Evolutionary conservation across 192 early-diverging fungal genomes (phyloP).

Genomic region (Coemansia sp.): DNA sequence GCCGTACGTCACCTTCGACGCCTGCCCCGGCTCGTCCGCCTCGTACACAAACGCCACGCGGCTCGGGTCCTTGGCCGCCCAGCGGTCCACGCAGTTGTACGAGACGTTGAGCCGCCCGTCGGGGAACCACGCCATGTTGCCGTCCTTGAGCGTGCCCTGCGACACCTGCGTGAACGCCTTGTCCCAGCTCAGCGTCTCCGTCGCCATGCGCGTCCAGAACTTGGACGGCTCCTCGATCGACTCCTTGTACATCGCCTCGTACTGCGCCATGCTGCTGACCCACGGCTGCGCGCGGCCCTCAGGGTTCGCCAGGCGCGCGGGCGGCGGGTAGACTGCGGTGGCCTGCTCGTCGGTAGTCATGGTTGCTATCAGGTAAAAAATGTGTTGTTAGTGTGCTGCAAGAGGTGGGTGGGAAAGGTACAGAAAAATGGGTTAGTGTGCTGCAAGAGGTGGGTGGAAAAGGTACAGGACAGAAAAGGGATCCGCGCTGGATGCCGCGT

Average conservation of each 20-base stretch:
- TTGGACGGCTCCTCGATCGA: constrained; percentile 74
- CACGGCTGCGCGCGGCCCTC: constrained; percentile 61
- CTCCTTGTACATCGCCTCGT: constrained; percentile 77
- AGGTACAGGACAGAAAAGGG: too few species aligned
- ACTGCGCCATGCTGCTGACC: constrained; percentile 72
- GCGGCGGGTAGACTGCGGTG: constrained; percentile 52
- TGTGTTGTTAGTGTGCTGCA: not conserved
- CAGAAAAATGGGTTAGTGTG: too few species aligned
- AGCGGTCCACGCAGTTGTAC: constrained; percentile 96
- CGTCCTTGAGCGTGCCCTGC: constrained; percentile 73
- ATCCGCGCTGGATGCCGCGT: not conserved
- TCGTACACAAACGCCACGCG: constrained; percentile 85
- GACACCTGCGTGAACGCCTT: constrained; percentile 72
- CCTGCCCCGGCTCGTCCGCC: constrained; percentile 82
- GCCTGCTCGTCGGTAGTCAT: constrained; percentile 41
- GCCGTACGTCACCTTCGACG: constrained; percentile 77
- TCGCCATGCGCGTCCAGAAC: constrained; percentile 86
- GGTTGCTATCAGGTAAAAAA: not conserved
- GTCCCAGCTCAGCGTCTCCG: constrained; percentile 77
- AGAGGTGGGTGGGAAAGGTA: not conserved
- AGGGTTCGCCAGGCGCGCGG: constrained; percentile 61
- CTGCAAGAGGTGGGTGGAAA: not conserved
- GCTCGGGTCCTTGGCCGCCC: constrained; percentile 74
- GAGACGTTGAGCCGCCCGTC: constrained; percentile 90
- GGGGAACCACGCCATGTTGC: constrained; percentile 92